These are phyloP conservation scores for Endocarpon pusillum DNA, from an alignment of 495 filamentous ascomycete genomes.

Conservation along the genomic window DNA sequence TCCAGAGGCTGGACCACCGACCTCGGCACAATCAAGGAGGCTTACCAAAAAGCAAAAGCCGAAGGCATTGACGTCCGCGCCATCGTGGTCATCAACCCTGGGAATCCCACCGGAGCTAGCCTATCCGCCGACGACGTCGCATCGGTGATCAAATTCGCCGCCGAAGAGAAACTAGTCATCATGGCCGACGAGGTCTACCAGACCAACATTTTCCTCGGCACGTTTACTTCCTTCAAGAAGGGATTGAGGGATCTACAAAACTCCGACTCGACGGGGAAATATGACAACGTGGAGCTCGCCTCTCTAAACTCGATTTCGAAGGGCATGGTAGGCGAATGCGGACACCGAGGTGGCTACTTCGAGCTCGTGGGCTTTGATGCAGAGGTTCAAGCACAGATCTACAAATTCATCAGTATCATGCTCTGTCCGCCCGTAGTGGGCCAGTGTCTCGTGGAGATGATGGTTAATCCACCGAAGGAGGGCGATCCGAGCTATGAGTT, in stretches of 20 bases:
- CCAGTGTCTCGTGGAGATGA: constrained; percentile 87
- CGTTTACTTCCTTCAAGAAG: constrained; percentile 91
- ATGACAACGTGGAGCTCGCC: constrained; percentile 71
- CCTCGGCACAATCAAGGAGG: constrained; percentile 49
- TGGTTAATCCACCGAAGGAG: constrained; percentile 81
- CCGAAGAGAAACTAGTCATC: constrained; percentile 70
- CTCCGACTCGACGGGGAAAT: constrained; percentile 47
- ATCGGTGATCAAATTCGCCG: constrained; percentile 66
- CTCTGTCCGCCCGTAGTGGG: constrained; percentile 90
- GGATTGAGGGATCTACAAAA: constrained; percentile 70
- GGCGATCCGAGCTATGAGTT: constrained; percentile 69
- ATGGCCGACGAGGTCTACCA: constrained; percentile 98
- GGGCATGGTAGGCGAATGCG: constrained; percentile 97
- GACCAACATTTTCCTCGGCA: constrained; percentile 88
- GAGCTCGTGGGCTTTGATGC: constrained; percentile 81
- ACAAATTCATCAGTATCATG: constrained; percentile 93
- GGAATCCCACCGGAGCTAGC: constrained; percentile 88
- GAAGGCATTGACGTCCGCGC: constrained; percentile 74
- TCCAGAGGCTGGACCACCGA: constrained; percentile 73
- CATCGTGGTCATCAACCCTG: constrained; percentile 94
- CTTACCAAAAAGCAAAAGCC: constrained; percentile 50
- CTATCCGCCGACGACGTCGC: constrained; percentile 62
- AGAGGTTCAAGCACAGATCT: constrained; percentile 78
- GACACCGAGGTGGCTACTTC: constrained; percentile 93
- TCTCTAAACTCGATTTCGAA: constrained; percentile 79